Conservation (phyloP, 2,329 filamentous ascomycete species). For the Trichoderma breve region DNA sequence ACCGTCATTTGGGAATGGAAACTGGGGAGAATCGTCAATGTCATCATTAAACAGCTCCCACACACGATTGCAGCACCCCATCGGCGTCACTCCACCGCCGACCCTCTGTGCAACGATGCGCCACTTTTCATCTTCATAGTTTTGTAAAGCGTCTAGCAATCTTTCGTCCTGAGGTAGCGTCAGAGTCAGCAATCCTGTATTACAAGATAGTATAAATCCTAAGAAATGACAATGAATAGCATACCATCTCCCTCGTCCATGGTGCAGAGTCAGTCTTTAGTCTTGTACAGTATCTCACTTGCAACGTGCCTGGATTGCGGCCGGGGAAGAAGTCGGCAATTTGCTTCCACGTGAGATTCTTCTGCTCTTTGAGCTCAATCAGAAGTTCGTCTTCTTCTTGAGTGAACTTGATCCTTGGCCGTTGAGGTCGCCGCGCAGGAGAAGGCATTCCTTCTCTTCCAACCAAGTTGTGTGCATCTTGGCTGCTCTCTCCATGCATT, state of each 20-base stretch:
- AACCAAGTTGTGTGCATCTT: conserved; percentile 77
- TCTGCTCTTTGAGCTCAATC: conserved; percentile 90
- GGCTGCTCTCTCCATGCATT: conserved; percentile 55
- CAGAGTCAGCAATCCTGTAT: not conserved
- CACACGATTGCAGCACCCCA: conserved; percentile 80
- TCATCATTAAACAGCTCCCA: conserved; percentile 56
- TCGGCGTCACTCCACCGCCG: conserved; percentile 82
- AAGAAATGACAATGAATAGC: conserved; percentile 30
- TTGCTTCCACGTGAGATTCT: conserved; percentile 94
- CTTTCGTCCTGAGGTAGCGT: conserved; percentile 65
- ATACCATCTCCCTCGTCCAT: conserved; percentile 91
- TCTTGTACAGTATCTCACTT: conserved; percentile 94
- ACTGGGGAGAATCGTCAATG: conserved; percentile 51
- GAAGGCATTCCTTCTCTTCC: conserved; percentile 83
- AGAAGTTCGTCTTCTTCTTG: conserved; percentile 85
- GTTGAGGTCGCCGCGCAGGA: conserved; percentile 75
- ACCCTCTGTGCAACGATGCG: conserved; percentile 88
- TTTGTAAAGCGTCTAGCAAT: conserved; percentile 71
- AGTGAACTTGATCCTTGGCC: conserved; percentile 91
- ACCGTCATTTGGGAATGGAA: conserved; percentile 48
- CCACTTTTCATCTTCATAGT: conserved; percentile 92
- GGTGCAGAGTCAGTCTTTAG: conserved; percentile 89
- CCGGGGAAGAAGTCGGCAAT: conserved; percentile 96
- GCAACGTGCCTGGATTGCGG: conserved; percentile 82
- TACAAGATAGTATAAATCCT: accelerated